Evolutionary conservation across 2,329 filamentous ascomycete species (phyloP).

Genomic region (Pseudopyricularia javanii): DNA sequence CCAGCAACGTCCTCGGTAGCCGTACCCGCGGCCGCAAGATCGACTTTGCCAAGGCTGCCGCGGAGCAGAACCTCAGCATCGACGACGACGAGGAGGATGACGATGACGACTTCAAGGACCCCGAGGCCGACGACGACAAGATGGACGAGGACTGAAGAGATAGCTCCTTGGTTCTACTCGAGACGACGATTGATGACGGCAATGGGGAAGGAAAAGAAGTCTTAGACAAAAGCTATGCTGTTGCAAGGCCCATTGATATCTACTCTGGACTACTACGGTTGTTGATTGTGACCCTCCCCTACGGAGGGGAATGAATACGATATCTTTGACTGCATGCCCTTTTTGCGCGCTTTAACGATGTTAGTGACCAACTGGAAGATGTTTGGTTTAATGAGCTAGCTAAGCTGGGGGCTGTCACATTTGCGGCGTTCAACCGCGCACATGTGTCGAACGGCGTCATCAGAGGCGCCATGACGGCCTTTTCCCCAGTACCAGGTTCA

Average conservation of each 20-base stretch:
- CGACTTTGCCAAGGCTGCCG: conserved; percentile 83
- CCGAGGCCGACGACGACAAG: conserved; percentile 52
- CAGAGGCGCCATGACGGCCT: too few relatives aligned
- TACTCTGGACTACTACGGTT: not conserved
- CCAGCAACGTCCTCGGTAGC: conserved; percentile 76
- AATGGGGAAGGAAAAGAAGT: not conserved
- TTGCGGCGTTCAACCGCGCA: too few relatives aligned
- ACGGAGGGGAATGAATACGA: not conserved
- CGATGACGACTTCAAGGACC: conserved; percentile 50
- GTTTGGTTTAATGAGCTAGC: too few relatives aligned
- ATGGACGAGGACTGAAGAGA: conserved; percentile 47
- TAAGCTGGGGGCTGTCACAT: too few relatives aligned
- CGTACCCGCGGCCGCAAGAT: conserved; percentile 89
- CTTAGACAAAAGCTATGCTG: not conserved
- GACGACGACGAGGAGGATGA: conserved; percentile 78
- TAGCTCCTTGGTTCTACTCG: too few relatives aligned
- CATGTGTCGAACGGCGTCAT: too few relatives aligned
- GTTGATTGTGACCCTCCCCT: too few relatives aligned
- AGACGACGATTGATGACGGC: not conserved
- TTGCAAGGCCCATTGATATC: not conserved
- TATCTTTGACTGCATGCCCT: too few relatives aligned
- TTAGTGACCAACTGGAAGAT: too few relatives aligned
- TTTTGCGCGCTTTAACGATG: too few relatives aligned
- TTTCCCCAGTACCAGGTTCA: too few relatives aligned
- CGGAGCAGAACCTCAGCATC: conserved; percentile 61